Percentiles rank a stretch among this genome's conserved stretches.
phyloP scores from a whole-genome alignment of 163 green algal genomes.

The Volvox carteri region DNA sequence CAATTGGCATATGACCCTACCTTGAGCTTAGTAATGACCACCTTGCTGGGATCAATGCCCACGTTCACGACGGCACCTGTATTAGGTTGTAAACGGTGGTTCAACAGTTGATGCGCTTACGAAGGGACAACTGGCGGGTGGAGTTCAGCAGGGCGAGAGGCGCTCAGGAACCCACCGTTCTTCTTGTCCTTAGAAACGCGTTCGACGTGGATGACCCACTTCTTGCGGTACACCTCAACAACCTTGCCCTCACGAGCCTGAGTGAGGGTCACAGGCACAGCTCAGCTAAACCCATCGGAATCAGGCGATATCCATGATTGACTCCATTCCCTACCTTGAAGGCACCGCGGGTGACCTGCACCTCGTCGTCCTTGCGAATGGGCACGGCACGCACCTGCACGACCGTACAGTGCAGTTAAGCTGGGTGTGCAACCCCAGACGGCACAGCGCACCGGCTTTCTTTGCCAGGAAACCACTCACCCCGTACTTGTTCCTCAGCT shows the following conservation, averaged over 20 bases:
- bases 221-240: constrained; percentile 97
- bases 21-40: constrained; percentile 99
- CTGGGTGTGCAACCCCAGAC: not conserved
- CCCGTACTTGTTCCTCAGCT: constrained; percentile 95
- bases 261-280: not conserved
- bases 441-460: too few species aligned
- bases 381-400: constrained; percentile 93
- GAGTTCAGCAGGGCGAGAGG: not conserved
- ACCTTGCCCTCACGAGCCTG: constrained; percentile 98
- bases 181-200: constrained; percentile 98
- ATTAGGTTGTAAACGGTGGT: too few species aligned
- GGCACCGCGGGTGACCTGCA: constrained; percentile 94
- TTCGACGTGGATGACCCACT: constrained; percentile 99
- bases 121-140: not conserved
- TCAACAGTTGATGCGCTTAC: not conserved
- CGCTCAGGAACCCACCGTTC: constrained; percentile 83
- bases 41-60: constrained; percentile 94
- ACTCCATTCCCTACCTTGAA: constrained; percentile 91
- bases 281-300: too few species aligned
- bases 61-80: constrained; percentile 58
- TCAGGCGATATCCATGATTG: too few species aligned
- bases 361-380: constrained; percentile 99
- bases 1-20: too few species aligned
- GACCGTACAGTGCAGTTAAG: not conserved
- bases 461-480: constrained; percentile 76